Percentiles rank a stretch among this genome's conserved stretches.
Conservation (phyloP, 225 moss, liverwort and hornwort genomes). For the Neckera pumila region DNA sequence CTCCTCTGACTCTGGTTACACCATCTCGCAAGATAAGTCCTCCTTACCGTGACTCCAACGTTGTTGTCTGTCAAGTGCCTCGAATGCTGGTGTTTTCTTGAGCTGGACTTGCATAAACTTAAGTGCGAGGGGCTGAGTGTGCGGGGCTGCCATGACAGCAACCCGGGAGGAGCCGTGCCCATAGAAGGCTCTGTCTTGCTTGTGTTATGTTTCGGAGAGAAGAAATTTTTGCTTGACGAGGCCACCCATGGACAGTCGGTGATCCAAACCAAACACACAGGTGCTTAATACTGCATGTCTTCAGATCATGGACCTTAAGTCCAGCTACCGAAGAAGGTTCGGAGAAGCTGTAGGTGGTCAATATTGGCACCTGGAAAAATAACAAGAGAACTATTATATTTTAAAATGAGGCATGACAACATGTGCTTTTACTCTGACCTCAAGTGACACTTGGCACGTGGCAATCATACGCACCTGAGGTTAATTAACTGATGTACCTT, state of each 20-base stretch:
- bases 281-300: neutral
- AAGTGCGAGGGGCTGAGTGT: conserved; percentile 16
- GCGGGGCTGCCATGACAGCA: conserved; percentile 64
- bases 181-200: conserved; percentile 33
- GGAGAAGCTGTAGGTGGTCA: neutral
- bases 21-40: conserved; percentile 42
- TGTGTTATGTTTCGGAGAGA: neutral
- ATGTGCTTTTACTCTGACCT: neutral
- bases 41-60: conserved; percentile 29
- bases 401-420: neutral
- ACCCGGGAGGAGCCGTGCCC: conserved; percentile 76
- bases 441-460: neutral
- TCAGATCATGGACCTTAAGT: neutral
- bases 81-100: conserved; percentile 29
- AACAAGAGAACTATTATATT: neutral
- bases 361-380: neutral
- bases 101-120: conserved; percentile 3
- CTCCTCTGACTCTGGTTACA: conserved; percentile 30
- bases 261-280: neutral
- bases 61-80: conserved; percentile 22
- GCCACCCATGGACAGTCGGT: conserved; percentile 38
- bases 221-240: neutral
- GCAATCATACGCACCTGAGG: neutral
- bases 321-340: neutral
- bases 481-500: neutral